Base-by-base conservation (phyloP, 192 early-diverging fungal genomes). In the Dispira simplex region DNA sequence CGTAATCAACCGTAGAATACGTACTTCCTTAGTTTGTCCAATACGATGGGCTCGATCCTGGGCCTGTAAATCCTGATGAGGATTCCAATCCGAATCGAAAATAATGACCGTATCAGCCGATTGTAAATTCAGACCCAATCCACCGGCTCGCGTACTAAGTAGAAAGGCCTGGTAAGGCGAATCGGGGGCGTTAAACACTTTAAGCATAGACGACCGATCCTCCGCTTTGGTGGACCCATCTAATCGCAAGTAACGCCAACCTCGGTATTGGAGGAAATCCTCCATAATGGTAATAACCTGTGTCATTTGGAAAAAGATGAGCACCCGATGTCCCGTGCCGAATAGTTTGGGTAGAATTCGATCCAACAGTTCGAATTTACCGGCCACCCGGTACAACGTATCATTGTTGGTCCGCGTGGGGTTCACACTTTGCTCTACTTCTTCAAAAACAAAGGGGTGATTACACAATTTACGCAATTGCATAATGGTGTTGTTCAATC, bases 1-100 rank as follows among this genome's bases (percentile, higher is more conserved):
- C 1, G 93, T 93, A 52, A 99, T 86, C 64, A 99, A 67, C 25
- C 92, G 85, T 73, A 97, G 83, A 54, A 99, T 92, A 20, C 90
- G 86, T 25, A 99, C 97, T 77, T 96, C 93, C 65, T 95, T 97
- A 26, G 85, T 97, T 74, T 99, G 97, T 44, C 97, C 97, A 64
- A 99, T 99, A 76, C 97, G 91, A 78, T 99, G 95, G 8, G 97
- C 97, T 73, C 97, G 93, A 81, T 97, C 97, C 75, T 95, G 95
- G 6, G 97, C 97, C 77, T 99, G 97, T 52, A 95, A 79, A 79
- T 99, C 97, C 66, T 93, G 91, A 71, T 95, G 93, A 46, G 97
- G 97, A 70, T 97, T 97, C 94, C 95, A 99, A 73, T 99, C 97
- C 20, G 88, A 90, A 75, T 99, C 97, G 69, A 91, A 99, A 65